phyloP scores from a whole-genome alignment of 2,329 filamentous ascomycete species.

The Penicillium fuscoglaucum region DNA sequence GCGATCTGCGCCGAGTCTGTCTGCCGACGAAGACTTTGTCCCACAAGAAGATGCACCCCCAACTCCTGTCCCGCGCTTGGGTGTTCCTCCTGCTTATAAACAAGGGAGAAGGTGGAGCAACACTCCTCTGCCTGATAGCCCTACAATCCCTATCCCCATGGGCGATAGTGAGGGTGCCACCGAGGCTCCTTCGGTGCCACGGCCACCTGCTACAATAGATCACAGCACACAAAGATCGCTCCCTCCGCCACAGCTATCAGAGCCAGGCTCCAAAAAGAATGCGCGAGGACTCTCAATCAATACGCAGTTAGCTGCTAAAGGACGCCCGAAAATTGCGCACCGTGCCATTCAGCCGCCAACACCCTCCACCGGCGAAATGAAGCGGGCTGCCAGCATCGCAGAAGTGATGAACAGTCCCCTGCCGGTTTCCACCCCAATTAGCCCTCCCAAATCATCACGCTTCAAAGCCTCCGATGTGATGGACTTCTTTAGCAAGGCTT shows the following conservation, averaged over 20 bases:
- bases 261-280: conserved; percentile 37
- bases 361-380: conserved; percentile 28
- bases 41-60: conserved; percentile 15
- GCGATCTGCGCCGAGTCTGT: conserved; percentile 36
- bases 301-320: conserved; percentile 38
- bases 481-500: conserved; percentile 44
- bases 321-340: conserved; percentile 36
- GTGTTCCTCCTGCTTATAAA: conserved; percentile 35
- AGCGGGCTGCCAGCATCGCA: conserved; percentile 40
- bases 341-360: conserved; percentile 40
- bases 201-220: conserved; percentile 13
- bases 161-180: conserved; percentile 8
- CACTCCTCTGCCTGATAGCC: conserved; percentile 37
- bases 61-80: conserved; percentile 26
- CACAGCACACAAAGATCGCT: conserved; percentile 13
- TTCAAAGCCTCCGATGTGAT: conserved; percentile 44
- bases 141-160: conserved; percentile 32
- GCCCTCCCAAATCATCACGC: conserved; percentile 27
- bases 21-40: conserved; percentile 17
- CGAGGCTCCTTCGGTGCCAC: conserved; percentile 9
- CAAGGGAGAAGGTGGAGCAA: conserved; percentile 35
- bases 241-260: conserved; percentile 19
- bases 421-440: conserved; percentile 27
- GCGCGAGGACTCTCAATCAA: conserved; percentile 44
- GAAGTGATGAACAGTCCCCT: conserved; percentile 45